phyloP scores from a whole-genome alignment of 305 asterid species.

The Salvia sclarea region DNA sequence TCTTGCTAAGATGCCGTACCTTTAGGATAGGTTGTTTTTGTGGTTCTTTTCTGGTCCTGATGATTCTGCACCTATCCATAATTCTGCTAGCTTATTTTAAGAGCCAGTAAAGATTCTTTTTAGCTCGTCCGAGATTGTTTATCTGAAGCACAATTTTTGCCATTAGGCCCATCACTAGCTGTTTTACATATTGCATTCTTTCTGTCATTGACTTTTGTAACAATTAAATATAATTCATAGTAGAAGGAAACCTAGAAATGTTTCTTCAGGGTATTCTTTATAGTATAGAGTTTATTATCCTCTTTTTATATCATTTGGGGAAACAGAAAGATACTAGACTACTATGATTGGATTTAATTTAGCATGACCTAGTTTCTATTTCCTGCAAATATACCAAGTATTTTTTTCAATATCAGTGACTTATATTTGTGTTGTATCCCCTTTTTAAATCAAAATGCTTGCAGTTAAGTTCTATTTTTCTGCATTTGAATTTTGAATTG shows the following conservation, averaged over 20 bases:
- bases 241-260: conserved; percentile 8
- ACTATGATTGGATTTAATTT: conserved; percentile 3
- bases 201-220: neutral
- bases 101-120: conserved; percentile 6
- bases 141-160: neutral
- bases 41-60: conserved; percentile 5
- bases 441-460: neutral
- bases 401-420: neutral
- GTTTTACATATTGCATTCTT: conserved; percentile 5
- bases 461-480: conserved; percentile 1
- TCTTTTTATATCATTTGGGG: neutral
- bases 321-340: neutral
- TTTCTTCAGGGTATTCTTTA: conserved; percentile 2
- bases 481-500: neutral
- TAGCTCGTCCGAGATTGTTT: neutral
- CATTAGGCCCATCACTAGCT: conserved; percentile 21
- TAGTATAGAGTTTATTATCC: conserved; percentile 8
- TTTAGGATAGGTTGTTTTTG: conserved; percentile 14
- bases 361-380: neutral
- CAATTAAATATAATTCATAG: conserved; percentile 3
- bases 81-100: neutral
- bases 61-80: neutral
- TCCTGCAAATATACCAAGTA: neutral
- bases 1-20: conserved; percentile 14
- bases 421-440: neutral